Evolutionary conservation across 176 grass and related monocot species (phyloP).

Genomic region (Bromus sterilis): DNA sequence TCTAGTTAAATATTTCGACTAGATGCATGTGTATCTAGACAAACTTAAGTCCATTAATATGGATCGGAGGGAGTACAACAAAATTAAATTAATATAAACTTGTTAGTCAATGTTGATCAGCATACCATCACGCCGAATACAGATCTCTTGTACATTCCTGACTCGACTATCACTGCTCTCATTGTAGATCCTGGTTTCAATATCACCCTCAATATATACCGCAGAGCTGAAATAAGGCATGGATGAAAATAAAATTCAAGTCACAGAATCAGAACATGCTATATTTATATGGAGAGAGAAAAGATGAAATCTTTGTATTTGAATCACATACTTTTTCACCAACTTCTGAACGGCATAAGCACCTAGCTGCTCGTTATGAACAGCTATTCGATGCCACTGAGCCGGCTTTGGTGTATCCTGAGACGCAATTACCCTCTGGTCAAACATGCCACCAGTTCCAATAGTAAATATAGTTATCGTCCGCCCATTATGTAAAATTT

Average conservation of each 20-base stretch:
- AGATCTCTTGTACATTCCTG: constrained; percentile 78
- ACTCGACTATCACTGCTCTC: constrained; percentile 70
- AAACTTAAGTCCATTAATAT: no score
- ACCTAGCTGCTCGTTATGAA: constrained; percentile 62
- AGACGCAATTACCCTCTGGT: constrained; percentile 64
- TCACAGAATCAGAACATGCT: background rate
- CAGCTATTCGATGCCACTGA: constrained; percentile 87
- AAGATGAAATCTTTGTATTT: background rate
- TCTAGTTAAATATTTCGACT: no score
- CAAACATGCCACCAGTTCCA: constrained; percentile 94
- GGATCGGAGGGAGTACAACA: no score
- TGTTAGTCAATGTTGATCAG: constrained; percentile 6
- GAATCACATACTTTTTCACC: constrained; percentile 77
- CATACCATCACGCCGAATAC: constrained; percentile 71
- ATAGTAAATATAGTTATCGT: constrained; percentile 83
- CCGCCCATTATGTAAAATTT: constrained; percentile 77
- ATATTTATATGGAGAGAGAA: constrained; percentile 20
- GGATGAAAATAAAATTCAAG: background rate
- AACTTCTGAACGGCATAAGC: constrained; percentile 76
- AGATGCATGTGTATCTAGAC: no score
- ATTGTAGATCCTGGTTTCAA: constrained; percentile 94
- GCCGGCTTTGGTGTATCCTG: constrained; percentile 60
- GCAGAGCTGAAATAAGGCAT: constrained; percentile 46
- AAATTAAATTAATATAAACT: background rate
- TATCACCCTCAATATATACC: constrained; percentile 94